These are phyloP conservation scores for Entomortierella beljakovae DNA, from an alignment of 192 early-diverging fungal species.

Conservation along the genomic window DNA sequence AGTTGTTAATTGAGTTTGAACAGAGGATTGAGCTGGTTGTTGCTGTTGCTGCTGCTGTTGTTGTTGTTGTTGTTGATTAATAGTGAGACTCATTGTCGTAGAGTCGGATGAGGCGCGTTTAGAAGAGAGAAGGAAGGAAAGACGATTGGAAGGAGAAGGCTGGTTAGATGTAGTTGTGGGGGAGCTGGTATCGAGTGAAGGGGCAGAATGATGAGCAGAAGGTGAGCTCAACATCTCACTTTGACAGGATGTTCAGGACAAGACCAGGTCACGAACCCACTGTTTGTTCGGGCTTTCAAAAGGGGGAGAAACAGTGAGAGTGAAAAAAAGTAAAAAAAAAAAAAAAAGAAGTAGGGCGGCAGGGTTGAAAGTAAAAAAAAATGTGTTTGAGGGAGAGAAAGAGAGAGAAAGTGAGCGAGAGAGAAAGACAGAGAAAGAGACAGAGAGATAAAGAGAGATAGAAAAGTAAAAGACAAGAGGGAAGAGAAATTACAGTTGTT, in stretches of 20 bases:
- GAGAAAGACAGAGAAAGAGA: too few relatives aligned
- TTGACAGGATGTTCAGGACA: background rate
- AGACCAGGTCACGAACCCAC: background rate
- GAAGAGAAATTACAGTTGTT: too few relatives aligned
- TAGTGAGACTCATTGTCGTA: constrained; percentile 15
- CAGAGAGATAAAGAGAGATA: too few relatives aligned
- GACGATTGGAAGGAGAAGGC: constrained; percentile 1
- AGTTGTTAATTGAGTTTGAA: constrained; percentile 3
- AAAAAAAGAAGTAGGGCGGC: too few relatives aligned
- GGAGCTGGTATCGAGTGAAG: background rate
- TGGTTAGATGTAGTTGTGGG: background rate
- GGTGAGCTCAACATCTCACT: constrained; percentile 15
- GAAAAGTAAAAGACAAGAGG: too few relatives aligned
- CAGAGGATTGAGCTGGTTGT: background rate
- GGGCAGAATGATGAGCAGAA: constrained; percentile 16
- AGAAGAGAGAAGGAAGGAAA: constrained; percentile 24
- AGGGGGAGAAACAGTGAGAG: background rate
- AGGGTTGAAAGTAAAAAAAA: too few relatives aligned
- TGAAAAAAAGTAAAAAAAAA: background rate
- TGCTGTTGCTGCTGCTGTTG: constrained; percentile 15
- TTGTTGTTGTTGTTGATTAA: constrained; percentile 6
- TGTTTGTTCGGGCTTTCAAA: background rate
- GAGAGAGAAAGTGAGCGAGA: too few relatives aligned
- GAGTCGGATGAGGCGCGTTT: constrained; percentile 20
- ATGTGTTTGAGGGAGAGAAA: too few relatives aligned